Evolutionary conservation across 169 alveolate species (phyloP).

Genomic region (Plasmodium sp.): DNA sequence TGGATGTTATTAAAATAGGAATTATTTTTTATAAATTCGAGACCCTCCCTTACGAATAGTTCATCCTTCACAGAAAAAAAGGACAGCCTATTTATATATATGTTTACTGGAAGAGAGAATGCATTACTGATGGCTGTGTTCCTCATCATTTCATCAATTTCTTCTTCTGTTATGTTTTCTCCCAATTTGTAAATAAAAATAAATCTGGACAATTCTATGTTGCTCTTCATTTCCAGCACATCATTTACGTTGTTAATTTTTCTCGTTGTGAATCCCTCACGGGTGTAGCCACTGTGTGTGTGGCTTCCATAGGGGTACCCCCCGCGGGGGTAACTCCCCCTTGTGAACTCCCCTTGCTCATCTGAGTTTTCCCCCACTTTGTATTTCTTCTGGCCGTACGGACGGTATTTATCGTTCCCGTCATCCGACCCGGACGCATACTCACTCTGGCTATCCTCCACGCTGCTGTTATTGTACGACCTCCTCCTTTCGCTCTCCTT

Average conservation of each 20-base stretch:
- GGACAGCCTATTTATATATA: constrained; percentile 59
- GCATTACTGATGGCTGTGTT: constrained; percentile 81
- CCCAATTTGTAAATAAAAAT: constrained; percentile 41
- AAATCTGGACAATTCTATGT: constrained; percentile 53
- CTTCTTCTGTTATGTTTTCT: constrained; percentile 76
- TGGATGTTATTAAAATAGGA: constrained; percentile 58
- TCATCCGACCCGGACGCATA: constrained; percentile 21
- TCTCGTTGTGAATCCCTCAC: background rate
- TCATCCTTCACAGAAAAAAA: constrained; percentile 50
- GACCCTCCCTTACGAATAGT: constrained; percentile 39
- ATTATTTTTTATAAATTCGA: constrained; percentile 69
- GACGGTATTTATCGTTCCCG: background rate
- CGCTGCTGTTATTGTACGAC: background rate
- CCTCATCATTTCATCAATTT: constrained; percentile 79
- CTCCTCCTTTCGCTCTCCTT: background rate
- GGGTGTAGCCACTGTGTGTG: background rate
- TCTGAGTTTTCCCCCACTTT: background rate
- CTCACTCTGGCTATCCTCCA: constrained; percentile 13
- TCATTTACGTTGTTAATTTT: constrained; percentile 13
- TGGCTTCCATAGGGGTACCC: constrained; percentile 2
- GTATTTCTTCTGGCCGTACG: constrained; percentile 2
- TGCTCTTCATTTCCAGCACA: constrained; percentile 36
- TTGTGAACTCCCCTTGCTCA: background rate
- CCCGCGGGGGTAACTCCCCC: background rate
- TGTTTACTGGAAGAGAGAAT: constrained; percentile 77